Percentiles rank a stretch among this genome's conserved stretches.
These are phyloP conservation scores for Pelargonium fulgidum DNA, from an alignment of 441 rosid genomes.

Conservation along the genomic window DNA sequence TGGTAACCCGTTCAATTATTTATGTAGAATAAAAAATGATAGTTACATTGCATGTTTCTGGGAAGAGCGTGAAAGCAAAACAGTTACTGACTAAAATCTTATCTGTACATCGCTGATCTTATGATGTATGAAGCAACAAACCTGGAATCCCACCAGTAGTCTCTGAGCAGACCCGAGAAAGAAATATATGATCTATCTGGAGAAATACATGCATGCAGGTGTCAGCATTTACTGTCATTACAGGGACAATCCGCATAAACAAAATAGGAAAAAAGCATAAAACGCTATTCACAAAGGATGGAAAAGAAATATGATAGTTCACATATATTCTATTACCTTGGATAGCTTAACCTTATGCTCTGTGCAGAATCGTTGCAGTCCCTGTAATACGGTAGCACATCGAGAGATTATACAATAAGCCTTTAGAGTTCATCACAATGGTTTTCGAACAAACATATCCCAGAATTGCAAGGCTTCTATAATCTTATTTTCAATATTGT, in stretches of 20 bases:
- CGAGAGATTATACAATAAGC: not conserved
- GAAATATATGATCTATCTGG: constrained; percentile 89
- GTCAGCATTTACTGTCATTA: not conserved
- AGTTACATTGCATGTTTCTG: not conserved
- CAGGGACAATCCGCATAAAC: not conserved
- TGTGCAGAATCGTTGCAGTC: constrained; percentile 86
- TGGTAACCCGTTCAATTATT: constrained; percentile 1
- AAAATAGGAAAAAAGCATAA: not conserved
- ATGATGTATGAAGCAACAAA: constrained; percentile 31
- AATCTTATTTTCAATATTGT: not conserved
- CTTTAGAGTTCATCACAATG: not conserved
- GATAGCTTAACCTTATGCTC: constrained; percentile 88
- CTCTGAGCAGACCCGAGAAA: constrained; percentile 91
- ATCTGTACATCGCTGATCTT: constrained; percentile 10
- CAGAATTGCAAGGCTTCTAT: not conserved
- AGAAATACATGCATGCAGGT: constrained; percentile 16
- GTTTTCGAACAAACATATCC: not conserved
- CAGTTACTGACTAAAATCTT: not conserved
- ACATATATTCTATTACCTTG: constrained; percentile 38
- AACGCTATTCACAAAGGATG: not conserved
- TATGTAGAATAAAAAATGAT: not conserved
- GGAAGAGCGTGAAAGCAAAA: not conserved
- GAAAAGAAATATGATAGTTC: not conserved
- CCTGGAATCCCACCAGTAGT: constrained; percentile 97
- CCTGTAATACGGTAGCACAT: constrained; percentile 38